Evolutionary conservation across 2,329 filamentous ascomycete species (phyloP).

Genomic region (Iodosphaeria phyllophila): DNA sequence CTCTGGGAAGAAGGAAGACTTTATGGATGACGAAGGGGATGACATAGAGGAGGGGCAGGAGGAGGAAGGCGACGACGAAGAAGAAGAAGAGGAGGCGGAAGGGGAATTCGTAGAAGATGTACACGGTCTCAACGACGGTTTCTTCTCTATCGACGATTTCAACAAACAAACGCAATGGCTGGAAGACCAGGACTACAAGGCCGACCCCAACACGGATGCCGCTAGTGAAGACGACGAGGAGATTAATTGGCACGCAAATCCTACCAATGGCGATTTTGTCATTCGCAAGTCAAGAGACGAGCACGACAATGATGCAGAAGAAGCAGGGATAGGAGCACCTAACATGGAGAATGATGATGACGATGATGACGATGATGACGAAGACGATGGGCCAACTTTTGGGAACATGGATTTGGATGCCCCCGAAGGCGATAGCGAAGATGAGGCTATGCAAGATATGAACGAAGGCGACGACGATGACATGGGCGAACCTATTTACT

Average conservation of each 20-base stretch:
- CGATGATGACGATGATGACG: constrained; percentile 38
- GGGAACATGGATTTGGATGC: constrained; percentile 59
- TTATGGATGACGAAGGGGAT: constrained; percentile 9
- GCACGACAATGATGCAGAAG: constrained; percentile 20
- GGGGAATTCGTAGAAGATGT: constrained; percentile 51
- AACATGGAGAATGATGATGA: constrained; percentile 22
- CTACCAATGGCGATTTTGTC: constrained; percentile 25
- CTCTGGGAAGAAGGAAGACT: constrained; percentile 9
- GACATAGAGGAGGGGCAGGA: constrained; percentile 16
- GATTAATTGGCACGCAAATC: constrained; percentile 74
- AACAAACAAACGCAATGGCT: constrained; percentile 84
- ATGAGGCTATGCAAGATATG: constrained; percentile 39
- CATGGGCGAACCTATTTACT: constrained; percentile 48
- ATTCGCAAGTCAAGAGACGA: constrained; percentile 13
- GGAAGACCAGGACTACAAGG: constrained; percentile 66
- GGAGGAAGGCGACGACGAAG: constrained; percentile 24
- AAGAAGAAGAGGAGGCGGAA: constrained; percentile 26
- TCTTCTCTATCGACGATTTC: constrained; percentile 96
- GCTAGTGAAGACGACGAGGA: constrained; percentile 76
- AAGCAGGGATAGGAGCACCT: constrained; percentile 16
- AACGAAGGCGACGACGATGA: constrained; percentile 37
- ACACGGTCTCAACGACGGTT: constrained; percentile 84
- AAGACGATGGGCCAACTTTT: constrained; percentile 70
- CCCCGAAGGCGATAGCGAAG: constrained; percentile 47
- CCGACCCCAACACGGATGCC: constrained; percentile 54